These are phyloP conservation scores for Flaveria linearis DNA, from an alignment of 129 eudicot genomes.

Conservation along the genomic window DNA sequence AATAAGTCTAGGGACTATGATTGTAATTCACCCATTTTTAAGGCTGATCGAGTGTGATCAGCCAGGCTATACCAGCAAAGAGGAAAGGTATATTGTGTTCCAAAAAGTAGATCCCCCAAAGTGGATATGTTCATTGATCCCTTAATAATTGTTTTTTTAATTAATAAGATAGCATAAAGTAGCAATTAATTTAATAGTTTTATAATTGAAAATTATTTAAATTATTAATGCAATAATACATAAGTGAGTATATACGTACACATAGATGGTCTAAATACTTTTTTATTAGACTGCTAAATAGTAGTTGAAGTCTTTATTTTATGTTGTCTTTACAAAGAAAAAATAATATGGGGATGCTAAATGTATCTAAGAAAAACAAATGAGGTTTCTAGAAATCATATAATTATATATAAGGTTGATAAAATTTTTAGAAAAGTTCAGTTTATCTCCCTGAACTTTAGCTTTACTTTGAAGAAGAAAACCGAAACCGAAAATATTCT, in stretches of 20 bases:
- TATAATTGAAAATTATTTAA: background rate
- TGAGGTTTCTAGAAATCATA: background rate
- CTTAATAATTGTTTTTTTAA: slow-evolving; percentile 34
- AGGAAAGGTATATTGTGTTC: slow-evolving; percentile 37
- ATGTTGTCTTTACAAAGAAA: background rate
- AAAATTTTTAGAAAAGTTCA: no score
- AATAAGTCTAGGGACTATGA: slow-evolving; percentile 8
- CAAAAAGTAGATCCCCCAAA: slow-evolving; percentile 41
- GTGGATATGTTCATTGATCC: slow-evolving; percentile 37
- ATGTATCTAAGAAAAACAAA: no score
- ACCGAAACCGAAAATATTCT: no score
- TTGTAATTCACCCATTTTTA: background rate
- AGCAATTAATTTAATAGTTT: background rate
- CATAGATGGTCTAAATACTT: background rate
- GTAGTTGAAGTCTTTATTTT: background rate
- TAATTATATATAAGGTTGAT: no score
- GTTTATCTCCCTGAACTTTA: no score
- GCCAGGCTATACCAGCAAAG: slow-evolving; percentile 45
- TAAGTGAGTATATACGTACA: background rate
- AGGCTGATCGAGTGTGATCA: slow-evolving; percentile 20
- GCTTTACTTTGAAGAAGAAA: no score
- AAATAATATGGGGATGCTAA: background rate
- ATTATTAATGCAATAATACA: slow-evolving; percentile 18
- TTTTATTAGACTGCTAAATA: background rate
- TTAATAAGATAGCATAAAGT: slow-evolving; percentile 28